Base-by-base conservation (phyloP, 2,329 filamentous ascomycete species). In the Penicillium sclerotiorum region DNA sequence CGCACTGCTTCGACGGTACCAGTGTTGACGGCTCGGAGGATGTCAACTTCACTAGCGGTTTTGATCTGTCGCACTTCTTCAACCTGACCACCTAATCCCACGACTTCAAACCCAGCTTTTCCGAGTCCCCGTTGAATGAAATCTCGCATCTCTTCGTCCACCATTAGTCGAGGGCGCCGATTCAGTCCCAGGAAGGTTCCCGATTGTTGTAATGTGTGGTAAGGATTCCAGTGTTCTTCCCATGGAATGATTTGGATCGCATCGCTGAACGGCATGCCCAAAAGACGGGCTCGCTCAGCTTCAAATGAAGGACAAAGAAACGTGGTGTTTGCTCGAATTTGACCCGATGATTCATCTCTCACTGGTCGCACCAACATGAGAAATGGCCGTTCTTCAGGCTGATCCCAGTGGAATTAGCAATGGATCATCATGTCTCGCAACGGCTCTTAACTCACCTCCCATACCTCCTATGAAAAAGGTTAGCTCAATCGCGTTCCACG, bases 191-290 rank as follows among this genome's bases (percentile, higher is more conserved):
- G 33, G 41, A 78, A 77, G 1, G 79, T 65, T 7, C 62, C 69
- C 1, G 76, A 78, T 20, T 74, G 54, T 11, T 74, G 66, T 15
- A 86, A 69, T 0, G 80, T 85, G 0, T 66, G 65, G 62, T 85
- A 87, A 1, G 82, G 83, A 61, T 85, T 76, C 83, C 82, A 85
- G 56, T 85, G 82, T 58, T 86, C 83, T 64, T 86, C 82, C 76
- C 83, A 86, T 0, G 75, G 71, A 12, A 86, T 73, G 32, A 84
- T 79, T 9, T 79, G 73, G 5, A 86, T 70, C 2, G 73, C 64
- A 2, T 75, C 67, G 5, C 75, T 74, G 1, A 76, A 76, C 0
- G 83, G 83, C 70, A 86, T 85, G 1, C 75, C 75, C 6, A 86
- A 73, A 62, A 86, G 74, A 21, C 78, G 73, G 0, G 80, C 83